Base-by-base conservation (phyloP, 495 filamentous ascomycete genomes). In the Trichoderma orchidacearum region DNA sequence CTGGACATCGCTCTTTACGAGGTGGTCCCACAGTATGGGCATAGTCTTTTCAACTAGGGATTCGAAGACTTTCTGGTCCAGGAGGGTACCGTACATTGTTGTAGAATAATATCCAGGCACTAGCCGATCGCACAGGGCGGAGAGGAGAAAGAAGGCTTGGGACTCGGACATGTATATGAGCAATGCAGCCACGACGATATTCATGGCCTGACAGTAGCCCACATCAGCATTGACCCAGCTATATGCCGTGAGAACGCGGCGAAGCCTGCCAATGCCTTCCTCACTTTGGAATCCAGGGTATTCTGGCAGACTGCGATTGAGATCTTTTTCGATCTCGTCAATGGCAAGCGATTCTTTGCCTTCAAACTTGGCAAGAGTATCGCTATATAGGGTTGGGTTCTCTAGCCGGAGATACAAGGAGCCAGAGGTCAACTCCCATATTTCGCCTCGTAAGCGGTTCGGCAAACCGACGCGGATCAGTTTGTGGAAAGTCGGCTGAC, bases 151-250 rank as follows among this genome's bases (percentile, higher is more conserved):
- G 70, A 97, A 98, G 3, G 93, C 93, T 72, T 98, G 93, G 0
- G 85, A 68, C 67, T 98, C 93, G 5, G 93, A 97, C 86, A 95
- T 93, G 72, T 97, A 98, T 75, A 98, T 98, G 34, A 98, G 77
- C 54, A 98, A 68, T 8, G 93, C 93, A 17, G 93, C 93, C 6
- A 95, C 91, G 17, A 98, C 93, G 59, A 98, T 98, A 66, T 98
- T 98, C 93, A 98, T 98, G 23, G 93, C 93, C 68, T 98, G 93
- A 67, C 93, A 98, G 67, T 98, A 98, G 27, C 93, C 93, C 35
- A 98, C 90, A 59, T 95, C 88, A 50, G 87, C 81, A 63, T 98
- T 90, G 23, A 81, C 87, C 93, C 93, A 98, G 68, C 89, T 95
- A 69, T 98, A 98, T 12, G 93, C 93, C 4, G 90, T 95, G 28